A percentile compares a stretch with the other conserved stretches of the same genome.
These are phyloP conservation scores for Naganishia onofrii DNA, from an alignment of 768 basidiomycete species.

Conservation along the genomic window DNA sequence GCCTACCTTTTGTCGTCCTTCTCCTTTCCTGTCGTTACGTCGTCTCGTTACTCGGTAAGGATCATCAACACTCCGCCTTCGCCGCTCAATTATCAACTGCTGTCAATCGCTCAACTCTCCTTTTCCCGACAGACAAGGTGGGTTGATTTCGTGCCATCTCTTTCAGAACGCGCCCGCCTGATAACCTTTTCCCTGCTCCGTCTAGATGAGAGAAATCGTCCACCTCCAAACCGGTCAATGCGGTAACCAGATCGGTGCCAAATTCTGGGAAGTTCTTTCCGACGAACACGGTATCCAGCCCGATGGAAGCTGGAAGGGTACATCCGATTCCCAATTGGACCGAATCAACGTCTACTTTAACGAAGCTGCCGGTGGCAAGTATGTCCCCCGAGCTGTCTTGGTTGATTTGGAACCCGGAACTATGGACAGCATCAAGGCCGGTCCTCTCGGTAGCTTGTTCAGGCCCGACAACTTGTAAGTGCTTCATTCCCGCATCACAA, in stretches of 20 bases:
- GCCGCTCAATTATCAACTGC: neutral
- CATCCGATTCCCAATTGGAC: conserved; percentile 90
- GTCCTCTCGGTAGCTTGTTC: conserved; percentile 83
- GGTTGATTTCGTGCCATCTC: neutral
- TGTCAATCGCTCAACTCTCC: conserved; percentile 1
- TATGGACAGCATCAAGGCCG: conserved; percentile 55
- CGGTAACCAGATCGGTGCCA: conserved; percentile 94
- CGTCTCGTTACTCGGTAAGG: conserved; percentile 6
- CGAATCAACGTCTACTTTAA: conserved; percentile 66
- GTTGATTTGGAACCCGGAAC: conserved; percentile 94
- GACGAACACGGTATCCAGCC: conserved; percentile 82
- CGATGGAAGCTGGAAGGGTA: conserved; percentile 90
- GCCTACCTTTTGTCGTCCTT: conserved; percentile 18
- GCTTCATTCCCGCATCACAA: neutral
- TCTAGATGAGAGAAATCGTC: conserved; percentile 78
- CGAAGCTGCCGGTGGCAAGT: conserved; percentile 70
- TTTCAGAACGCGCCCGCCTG: neutral
- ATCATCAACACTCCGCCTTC: neutral
- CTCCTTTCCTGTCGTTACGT: conserved; percentile 20
- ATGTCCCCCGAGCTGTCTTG: conserved; percentile 95
- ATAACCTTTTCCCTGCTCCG: neutral
- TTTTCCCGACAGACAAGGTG: conserved; percentile 4
- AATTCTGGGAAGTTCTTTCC: conserved; percentile 52
- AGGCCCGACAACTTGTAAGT: conserved; percentile 84
- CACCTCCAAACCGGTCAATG: conserved; percentile 99